A percentile compares a stretch with the other conserved stretches of the same genome.
Evolutionary conservation across 208 protist species (phyloP).

Genomic region (Crithidia sp.): DNA sequence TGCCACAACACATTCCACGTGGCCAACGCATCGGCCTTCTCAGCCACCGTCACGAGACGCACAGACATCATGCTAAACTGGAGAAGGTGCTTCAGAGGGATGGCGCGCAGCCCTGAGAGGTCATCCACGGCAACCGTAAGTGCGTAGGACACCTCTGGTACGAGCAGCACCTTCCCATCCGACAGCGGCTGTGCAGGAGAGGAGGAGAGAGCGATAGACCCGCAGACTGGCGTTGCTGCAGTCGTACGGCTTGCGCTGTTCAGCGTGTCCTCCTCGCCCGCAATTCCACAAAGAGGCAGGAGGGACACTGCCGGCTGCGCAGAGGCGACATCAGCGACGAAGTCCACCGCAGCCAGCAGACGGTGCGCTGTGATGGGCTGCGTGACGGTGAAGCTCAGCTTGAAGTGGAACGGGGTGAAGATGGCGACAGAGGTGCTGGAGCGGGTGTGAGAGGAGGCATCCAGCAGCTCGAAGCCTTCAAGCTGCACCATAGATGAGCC

Average conservation of each 20-base stretch:
- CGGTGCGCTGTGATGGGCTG: background rate
- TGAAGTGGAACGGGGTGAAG: background rate
- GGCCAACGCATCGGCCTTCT: background rate
- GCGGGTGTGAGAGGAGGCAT: background rate
- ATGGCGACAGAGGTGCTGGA: background rate
- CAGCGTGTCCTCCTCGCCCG: too few species aligned
- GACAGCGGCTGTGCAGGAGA: background rate
- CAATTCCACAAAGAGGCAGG: background rate
- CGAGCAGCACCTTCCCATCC: background rate
- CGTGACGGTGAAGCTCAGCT: background rate
- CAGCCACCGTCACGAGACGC: slow-evolving; percentile 9
- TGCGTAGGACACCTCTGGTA: background rate
- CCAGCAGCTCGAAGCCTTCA: background rate
- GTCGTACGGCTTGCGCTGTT: too few species aligned
- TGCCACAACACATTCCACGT: slow-evolving; percentile 36
- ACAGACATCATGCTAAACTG: slow-evolving; percentile 62
- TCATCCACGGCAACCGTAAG: slow-evolving; percentile 14
- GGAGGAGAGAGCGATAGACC: background rate
- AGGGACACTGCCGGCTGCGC: slow-evolving; percentile 17
- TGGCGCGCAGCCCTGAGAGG: slow-evolving; percentile 10
- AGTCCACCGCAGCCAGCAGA: slow-evolving; percentile 25
- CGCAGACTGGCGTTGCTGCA: too few species aligned
- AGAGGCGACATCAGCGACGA: slow-evolving; percentile 59
- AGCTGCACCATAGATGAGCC: background rate
- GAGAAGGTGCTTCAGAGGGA: slow-evolving; percentile 57